Conservation (phyloP, 257 asterid species). For the Solanum ossicruentum region DNA sequence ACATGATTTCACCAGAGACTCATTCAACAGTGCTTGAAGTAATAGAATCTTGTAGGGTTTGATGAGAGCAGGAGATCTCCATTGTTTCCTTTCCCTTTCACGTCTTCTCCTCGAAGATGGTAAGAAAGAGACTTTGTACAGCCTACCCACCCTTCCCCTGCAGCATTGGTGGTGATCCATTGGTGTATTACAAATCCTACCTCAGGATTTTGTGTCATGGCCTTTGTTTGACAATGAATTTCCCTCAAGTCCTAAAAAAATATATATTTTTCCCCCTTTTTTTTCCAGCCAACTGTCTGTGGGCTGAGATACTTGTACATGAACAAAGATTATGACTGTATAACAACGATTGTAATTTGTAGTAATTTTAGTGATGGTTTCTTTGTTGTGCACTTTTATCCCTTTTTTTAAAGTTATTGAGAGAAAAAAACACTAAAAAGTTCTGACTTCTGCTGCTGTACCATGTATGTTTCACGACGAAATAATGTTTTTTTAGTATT, state of each 20-base stretch:
- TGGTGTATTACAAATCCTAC: constrained; percentile 2
- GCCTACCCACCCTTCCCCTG: background rate
- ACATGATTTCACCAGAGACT: constrained; percentile 73
- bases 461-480: background rate
- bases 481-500: too few relatives aligned
- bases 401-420: background rate
- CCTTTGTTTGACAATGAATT: background rate
- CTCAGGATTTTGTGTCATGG: constrained; percentile 1
- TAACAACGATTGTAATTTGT: background rate
- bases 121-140: background rate
- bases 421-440: background rate
- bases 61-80: constrained; percentile 19
- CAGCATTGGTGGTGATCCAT: background rate
- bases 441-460: background rate
- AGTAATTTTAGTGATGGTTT: background rate
- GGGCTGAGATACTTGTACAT: background rate
- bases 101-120: background rate
- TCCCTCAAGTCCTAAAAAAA: background rate
- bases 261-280: background rate
- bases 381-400: background rate
- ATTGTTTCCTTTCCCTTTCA: background rate
- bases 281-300: background rate
- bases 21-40: constrained; percentile 62
- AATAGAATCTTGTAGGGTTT: constrained; percentile 62
- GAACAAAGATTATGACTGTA: background rate